Base-by-base conservation (phyloP, 1,284 basidiomycete genomes). In the Naganishia sp. region DNA sequence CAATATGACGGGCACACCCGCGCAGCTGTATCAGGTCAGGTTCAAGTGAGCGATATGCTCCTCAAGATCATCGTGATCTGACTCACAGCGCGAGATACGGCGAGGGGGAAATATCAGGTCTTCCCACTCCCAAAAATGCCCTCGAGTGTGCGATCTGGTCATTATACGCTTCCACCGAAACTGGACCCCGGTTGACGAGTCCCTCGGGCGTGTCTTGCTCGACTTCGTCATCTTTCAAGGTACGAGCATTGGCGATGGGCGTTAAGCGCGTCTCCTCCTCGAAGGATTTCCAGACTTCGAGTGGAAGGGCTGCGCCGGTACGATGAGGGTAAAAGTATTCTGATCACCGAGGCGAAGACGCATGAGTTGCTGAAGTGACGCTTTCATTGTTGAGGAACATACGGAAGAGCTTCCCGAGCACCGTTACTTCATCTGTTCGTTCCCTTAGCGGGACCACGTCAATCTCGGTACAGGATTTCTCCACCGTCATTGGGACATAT, bases 1-100 rank as follows among this genome's bases (percentile, higher is more conserved):
- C 28, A 79, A 45, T 18, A 79, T 72, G 28, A 75, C 73, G 1
- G 78, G 78, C 11, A 74, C 75, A 9, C 74, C 77, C 65, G 73
- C 73, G 60, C 76, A 77, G n/a, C 73, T 76, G 32, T 35, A 42
- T 1, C 9, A 10, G 6, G 6, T 21, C 18, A 50, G 15, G 17
- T 6, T 17, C 15, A 4, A 46, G 4, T 46, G 4, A 47, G 2
- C 3, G 41, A 7, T n/a, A n/a, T n/a, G n/a, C n/a, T n/a, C n/a
- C n/a, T n/a, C n/a, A n/a, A 35, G 10, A 35, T 35, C 6, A 5
- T 35, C 6, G 5, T 35, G 5, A 5, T 35, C 32, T 10, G 32
- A 35, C 74, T 71, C 67, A 76, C 71, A 79, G 61, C 2, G 75
- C 72, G 15, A 70, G 70, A 67, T 74, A 78, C 0, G 75, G 73